phyloP scores from a whole-genome alignment of 257 asterid genomes.

The Solanum sejunctum region DNA sequence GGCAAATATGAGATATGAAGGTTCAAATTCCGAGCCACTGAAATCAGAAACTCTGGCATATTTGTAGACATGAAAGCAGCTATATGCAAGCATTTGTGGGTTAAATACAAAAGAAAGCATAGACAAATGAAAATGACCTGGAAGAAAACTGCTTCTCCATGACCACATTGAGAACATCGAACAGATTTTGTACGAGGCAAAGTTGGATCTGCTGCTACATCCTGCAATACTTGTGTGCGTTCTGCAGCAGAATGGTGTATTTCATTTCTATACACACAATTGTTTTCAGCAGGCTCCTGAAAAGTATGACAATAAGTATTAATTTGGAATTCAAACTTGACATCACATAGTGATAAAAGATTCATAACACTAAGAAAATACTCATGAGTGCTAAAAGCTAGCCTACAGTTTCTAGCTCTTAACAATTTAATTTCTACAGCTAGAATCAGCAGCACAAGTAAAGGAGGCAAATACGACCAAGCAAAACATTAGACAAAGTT shows the following conservation, averaged over 20 bases:
- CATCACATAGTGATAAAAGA: neutral
- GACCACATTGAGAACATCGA: conserved; percentile 76
- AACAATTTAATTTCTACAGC: neutral
- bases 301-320: neutral
- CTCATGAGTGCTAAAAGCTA: neutral
- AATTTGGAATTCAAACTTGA: neutral
- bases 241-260: conserved; percentile 82
- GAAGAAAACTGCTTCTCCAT: conserved; percentile 97
- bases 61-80: neutral
- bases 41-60: neutral
- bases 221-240: conserved; percentile 85
- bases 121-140: conserved; percentile 36
- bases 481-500: neutral
- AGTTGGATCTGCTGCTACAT: conserved; percentile 98
- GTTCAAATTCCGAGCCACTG: neutral
- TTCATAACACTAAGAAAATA: neutral
- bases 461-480: neutral
- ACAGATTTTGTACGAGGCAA: conserved; percentile 91
- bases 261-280: conserved; percentile 84
- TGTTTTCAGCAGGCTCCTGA: conserved; percentile 91
- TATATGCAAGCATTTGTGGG: neutral
- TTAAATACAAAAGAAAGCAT: neutral
- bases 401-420: neutral
- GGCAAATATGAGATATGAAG: neutral
- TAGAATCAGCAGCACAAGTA: neutral